A percentile compares a stretch with the other conserved stretches of the same genome.
These are phyloP conservation scores for Sarcocystis neurona DNA, from an alignment of 169 alveolate genomes.

Conservation along the genomic window DNA sequence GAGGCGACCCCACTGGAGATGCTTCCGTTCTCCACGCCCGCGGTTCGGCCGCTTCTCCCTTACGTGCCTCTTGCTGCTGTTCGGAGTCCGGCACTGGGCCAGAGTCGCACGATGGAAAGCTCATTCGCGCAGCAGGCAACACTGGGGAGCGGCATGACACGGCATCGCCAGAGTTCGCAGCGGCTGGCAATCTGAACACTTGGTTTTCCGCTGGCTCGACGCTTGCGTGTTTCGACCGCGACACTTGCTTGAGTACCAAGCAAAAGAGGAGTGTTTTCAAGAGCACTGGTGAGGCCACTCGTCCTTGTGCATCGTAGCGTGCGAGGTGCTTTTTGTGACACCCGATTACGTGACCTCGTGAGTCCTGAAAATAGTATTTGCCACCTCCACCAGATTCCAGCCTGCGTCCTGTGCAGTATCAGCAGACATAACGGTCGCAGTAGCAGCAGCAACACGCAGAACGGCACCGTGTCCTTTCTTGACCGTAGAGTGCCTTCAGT, in stretches of 20 bases:
- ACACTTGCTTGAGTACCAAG: not conserved
- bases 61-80: too few species aligned
- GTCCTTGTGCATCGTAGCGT: conserved; percentile 8
- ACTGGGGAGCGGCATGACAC: not conserved
- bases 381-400: conserved; percentile 37
- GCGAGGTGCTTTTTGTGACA: conserved; percentile 16
- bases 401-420: not conserved
- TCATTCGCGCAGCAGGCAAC: not conserved
- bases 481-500: too few species aligned
- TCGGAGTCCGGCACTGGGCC: too few species aligned
- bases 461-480: not conserved
- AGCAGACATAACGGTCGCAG: too few species aligned
- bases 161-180: too few species aligned
- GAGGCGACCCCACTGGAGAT: too few species aligned
- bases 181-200: too few species aligned
- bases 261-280: conserved; percentile 19
- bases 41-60: too few species aligned
- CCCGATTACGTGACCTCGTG: not conserved
- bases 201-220: too few species aligned
- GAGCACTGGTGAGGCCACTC: conserved; percentile 19
- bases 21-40: too few species aligned
- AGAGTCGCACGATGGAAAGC: too few species aligned
- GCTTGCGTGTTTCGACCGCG: too few species aligned
- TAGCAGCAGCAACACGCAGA: not conserved
- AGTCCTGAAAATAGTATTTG: conserved; percentile 29